Conservation (phyloP, 169 alveolate genomes). For the Plasmodium relictum region DNA sequence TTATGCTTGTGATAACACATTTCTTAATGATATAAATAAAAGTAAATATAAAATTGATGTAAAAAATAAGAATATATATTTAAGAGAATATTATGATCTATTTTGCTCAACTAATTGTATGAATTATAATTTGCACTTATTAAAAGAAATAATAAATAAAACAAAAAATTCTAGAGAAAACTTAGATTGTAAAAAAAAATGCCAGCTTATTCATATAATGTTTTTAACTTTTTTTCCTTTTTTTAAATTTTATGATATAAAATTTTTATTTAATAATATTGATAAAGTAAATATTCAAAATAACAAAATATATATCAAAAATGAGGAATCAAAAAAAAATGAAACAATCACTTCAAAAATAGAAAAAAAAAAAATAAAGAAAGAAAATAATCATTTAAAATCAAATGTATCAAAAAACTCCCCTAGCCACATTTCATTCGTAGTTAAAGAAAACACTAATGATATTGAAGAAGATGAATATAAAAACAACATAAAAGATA, state of each 20-base stretch:
- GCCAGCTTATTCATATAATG: conserved; percentile 64
- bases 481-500: background rate
- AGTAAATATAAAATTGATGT: conserved; percentile 60
- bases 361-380: background rate
- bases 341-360: background rate
- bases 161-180: conserved; percentile 11
- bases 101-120: conserved; percentile 72
- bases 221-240: conserved; percentile 68
- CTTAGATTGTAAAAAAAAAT: conserved; percentile 23
- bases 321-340: background rate
- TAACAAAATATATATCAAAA: conserved; percentile 13
- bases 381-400: background rate
- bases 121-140: conserved; percentile 43
- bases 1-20: conserved; percentile 71
- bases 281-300: conserved; percentile 5
- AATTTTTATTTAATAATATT: conserved; percentile 31
- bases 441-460: background rate
- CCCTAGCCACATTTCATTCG: too few species aligned
- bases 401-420: too few species aligned
- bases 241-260: conserved; percentile 59
- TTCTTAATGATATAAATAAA: conserved; percentile 31
- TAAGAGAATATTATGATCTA: conserved; percentile 61
- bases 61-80: conserved; percentile 27
- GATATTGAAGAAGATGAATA: background rate
- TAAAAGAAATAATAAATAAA: conserved; percentile 23